These are phyloP conservation scores for Cryptosporidium ryanae DNA, from an alignment of 169 alveolate species.

Conservation along the genomic window DNA sequence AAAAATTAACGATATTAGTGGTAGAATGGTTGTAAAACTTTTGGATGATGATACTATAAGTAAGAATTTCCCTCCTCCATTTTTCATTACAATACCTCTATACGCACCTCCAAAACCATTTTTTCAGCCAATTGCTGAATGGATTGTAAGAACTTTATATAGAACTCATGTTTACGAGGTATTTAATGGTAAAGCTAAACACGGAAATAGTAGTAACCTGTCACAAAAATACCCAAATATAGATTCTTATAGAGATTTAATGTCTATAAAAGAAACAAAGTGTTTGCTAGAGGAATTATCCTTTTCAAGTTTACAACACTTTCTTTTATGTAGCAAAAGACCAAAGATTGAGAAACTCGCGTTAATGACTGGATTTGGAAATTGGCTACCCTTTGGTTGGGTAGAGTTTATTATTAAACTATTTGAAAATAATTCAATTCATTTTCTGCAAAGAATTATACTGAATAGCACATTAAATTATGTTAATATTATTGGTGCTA, in stretches of 20 bases:
- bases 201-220: background rate
- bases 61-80: conserved; percentile 58
- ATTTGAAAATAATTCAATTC: conserved; percentile 33
- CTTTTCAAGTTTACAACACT: conserved; percentile 51
- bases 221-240: conserved; percentile 26
- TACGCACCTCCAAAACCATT: conserved; percentile 69
- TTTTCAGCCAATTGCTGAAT: conserved; percentile 74
- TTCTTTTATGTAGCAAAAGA: conserved; percentile 50
- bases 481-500: background rate
- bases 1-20: conserved; percentile 42
- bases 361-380: conserved; percentile 62
- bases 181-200: background rate
- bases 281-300: conserved; percentile 62
- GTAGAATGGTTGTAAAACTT: conserved; percentile 46
- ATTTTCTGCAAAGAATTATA: conserved; percentile 50
- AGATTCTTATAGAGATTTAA: conserved; percentile 28
- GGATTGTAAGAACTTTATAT: conserved; percentile 61
- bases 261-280: conserved; percentile 25
- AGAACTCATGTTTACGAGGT: conserved; percentile 22
- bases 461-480: background rate
- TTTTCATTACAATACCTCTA: conserved; percentile 15
- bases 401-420: conserved; percentile 50
- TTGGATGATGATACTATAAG: conserved; percentile 31
- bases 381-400: conserved; percentile 74
- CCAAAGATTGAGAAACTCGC: conserved; percentile 66